These are phyloP conservation scores for Blastocystis sp. DNA, from an alignment of 352 stramenopile genomes.

Conservation along the genomic window DNA sequence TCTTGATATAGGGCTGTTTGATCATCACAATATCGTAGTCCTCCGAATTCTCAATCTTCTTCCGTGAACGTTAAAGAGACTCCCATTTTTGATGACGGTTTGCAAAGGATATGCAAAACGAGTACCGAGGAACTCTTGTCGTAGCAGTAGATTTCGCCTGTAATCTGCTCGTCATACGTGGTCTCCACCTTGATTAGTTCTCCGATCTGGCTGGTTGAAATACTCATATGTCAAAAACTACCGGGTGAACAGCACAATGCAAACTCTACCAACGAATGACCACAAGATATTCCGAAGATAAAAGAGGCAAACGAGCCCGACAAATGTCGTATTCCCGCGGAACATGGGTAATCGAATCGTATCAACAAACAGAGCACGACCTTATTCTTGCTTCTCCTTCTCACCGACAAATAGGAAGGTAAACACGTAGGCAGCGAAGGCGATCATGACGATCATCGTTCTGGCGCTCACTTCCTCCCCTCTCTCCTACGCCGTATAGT, in stretches of 20 bases:
- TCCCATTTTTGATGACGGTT: not conserved
- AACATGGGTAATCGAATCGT: not conserved
- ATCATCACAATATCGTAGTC: constrained; percentile 47
- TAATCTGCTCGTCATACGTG: constrained; percentile 21
- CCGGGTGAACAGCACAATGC: too few relatives aligned
- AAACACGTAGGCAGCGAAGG: constrained; percentile 76
- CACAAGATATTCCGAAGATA: not conserved
- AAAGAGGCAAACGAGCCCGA: too few relatives aligned
- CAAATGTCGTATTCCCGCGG: too few relatives aligned
- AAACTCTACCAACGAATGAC: not conserved
- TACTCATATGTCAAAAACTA: constrained; percentile 6
- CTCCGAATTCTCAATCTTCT: constrained; percentile 26
- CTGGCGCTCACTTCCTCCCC: not conserved
- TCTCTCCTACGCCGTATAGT: constrained; percentile 69
- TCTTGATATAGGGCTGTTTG: constrained; percentile 34
- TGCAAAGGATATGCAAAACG: constrained; percentile 47
- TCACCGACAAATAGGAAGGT: constrained; percentile 76
- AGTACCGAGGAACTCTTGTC: constrained; percentile 6
- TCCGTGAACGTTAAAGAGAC: constrained; percentile 19
- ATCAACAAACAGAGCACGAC: constrained; percentile 17
- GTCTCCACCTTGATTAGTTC: constrained; percentile 41
- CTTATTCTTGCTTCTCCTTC: constrained; percentile 60
- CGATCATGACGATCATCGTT: constrained; percentile 77
- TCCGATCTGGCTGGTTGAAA: constrained; percentile 6
- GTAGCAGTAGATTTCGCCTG: constrained; percentile 45